phyloP scores from a whole-genome alignment of 75 land plant genomes.

The Selaginella tamariscina region DNA sequence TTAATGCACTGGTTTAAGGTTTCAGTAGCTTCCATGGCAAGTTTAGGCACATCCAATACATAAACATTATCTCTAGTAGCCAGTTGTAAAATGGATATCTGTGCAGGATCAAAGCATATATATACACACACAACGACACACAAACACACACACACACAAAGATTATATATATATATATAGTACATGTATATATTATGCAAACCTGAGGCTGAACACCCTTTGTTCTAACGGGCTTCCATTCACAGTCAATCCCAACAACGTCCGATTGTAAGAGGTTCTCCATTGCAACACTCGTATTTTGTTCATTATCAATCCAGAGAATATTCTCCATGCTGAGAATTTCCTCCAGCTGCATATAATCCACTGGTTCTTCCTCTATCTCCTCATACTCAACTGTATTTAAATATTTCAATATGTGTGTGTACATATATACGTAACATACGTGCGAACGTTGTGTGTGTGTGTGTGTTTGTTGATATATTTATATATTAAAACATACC shows the following conservation, averaged over 20 bases:
- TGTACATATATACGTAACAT: no score
- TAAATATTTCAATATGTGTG: not conserved
- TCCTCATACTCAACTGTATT: not conserved
- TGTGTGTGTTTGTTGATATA: no score
- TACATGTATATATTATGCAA: not conserved
- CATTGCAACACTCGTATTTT: slow-evolving; percentile 29
- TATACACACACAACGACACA: no score
- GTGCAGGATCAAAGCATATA: no score
- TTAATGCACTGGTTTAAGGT: slow-evolving; percentile 7
- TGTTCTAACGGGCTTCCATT: slow-evolving; percentile 60
- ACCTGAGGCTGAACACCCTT: slow-evolving; percentile 42
- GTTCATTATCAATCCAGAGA: slow-evolving; percentile 46
- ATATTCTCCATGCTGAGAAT: slow-evolving; percentile 33
- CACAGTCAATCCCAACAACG: slow-evolving; percentile 65
- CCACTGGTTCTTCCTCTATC: not conserved
- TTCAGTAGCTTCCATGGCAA: not conserved
- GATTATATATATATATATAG: no score
- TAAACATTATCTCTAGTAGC: slow-evolving; percentile 26
- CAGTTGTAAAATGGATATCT: slow-evolving; percentile 83
- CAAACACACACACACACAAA: no score
- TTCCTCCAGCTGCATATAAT: slow-evolving; percentile 26
- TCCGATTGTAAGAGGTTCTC: slow-evolving; percentile 33
- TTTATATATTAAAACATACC: no score
- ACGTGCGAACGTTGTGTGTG: no score
- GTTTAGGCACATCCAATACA: slow-evolving; percentile 6